Percentiles rank a stretch among this genome's conserved stretches.
Conservation (phyloP, 2,329 filamentous ascomycete species). For the Exophiala xenobiotica region DNA sequence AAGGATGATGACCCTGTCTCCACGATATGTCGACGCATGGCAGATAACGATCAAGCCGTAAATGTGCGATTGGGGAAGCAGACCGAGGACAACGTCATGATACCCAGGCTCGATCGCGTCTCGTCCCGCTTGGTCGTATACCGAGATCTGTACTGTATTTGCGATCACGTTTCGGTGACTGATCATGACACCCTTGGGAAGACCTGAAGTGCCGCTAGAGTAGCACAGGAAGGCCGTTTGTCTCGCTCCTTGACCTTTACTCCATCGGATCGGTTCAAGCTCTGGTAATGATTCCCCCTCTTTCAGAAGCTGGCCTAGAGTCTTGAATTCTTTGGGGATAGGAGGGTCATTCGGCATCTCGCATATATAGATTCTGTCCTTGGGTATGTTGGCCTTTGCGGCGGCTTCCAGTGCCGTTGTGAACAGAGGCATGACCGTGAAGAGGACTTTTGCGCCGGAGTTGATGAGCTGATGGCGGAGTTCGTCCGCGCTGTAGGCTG, state of each 20-base stretch:
- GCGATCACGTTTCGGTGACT: conserved; percentile 72
- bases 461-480: conserved; percentile 69
- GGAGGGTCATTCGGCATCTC: conserved; percentile 54
- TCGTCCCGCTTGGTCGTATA: conserved; percentile 49
- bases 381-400: conserved; percentile 61
- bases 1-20: conserved; percentile 70
- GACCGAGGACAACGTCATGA: conserved; percentile 59
- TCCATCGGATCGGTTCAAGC: conserved; percentile 42
- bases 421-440: conserved; percentile 68
- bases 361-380: conserved; percentile 66
- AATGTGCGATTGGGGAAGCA: conserved; percentile 80
- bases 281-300: conserved; percentile 52
- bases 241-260: conserved; percentile 47
- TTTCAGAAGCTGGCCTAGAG: conserved; percentile 64
- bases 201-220: conserved; percentile 74
- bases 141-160: conserved; percentile 51
- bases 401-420: conserved; percentile 64
- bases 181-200: conserved; percentile 83
- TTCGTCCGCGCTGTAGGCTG: conserved; percentile 68
- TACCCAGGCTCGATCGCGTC: conserved; percentile 44
- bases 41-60: conserved; percentile 73
- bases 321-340: conserved; percentile 51
- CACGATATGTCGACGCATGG: conserved; percentile 64
- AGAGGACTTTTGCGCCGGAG: conserved; percentile 66
- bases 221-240: conserved; percentile 75